Conservation (phyloP, 1,284 basidiomycete genomes). For the Neonothopanus nambi region DNA sequence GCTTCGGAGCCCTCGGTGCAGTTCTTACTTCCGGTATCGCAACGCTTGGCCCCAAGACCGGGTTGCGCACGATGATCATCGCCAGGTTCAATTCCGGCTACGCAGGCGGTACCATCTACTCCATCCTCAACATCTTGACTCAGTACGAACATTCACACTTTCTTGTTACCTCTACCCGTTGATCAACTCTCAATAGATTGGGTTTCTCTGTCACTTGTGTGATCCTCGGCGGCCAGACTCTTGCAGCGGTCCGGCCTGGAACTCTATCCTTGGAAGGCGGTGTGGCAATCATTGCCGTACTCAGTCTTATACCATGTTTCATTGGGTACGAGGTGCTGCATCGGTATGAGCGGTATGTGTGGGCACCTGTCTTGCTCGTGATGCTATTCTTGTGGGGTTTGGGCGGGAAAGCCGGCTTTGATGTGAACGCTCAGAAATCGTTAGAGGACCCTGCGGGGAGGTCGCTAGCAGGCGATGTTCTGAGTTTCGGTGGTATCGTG, state of each 20-base stretch:
- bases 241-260: constrained; percentile 43
- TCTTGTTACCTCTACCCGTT: not conserved
- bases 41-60: constrained; percentile 60
- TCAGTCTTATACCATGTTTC: constrained; percentile 48
- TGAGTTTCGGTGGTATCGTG: constrained; percentile 60
- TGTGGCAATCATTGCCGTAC: constrained; percentile 44
- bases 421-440: constrained; percentile 45
- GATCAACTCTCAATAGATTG: constrained; percentile 32
- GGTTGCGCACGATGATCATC: constrained; percentile 63
- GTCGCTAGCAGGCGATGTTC: constrained; percentile 44
- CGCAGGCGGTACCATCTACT: constrained; percentile 54
- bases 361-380: constrained; percentile 56
- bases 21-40: constrained; percentile 51
- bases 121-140: constrained; percentile 58
- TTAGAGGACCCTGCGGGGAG: constrained; percentile 45
- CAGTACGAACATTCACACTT: constrained; percentile 35
- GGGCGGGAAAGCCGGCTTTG: constrained; percentile 50
- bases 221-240: constrained; percentile 49
- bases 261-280: constrained; percentile 45
- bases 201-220: constrained; percentile 47
- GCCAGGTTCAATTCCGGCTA: constrained; percentile 58
- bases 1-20: constrained; percentile 44
- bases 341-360: constrained; percentile 62
- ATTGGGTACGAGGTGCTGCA: constrained; percentile 56
- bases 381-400: constrained; percentile 59